Percentiles rank a stretch among this genome's conserved stretches.
Conservation (phyloP, 495 filamentous ascomycete genomes). For the Penicillium fimorum region DNA sequence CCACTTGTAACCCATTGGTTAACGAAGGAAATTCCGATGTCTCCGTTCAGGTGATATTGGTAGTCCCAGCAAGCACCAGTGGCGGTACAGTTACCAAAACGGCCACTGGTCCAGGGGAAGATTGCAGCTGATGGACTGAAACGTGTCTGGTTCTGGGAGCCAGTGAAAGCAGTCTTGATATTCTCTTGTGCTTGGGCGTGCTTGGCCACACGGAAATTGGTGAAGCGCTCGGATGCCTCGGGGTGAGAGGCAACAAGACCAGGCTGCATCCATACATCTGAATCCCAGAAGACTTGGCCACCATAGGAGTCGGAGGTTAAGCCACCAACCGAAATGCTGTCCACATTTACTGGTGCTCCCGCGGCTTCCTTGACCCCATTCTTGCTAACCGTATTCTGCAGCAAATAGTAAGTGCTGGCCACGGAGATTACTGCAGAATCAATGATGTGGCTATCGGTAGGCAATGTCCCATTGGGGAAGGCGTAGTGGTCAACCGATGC, state of each 20-base stretch:
- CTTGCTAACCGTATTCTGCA: slow-evolving; percentile 63
- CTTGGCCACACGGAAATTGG: slow-evolving; percentile 55
- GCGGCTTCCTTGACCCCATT: slow-evolving; percentile 45
- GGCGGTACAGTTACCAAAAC: slow-evolving; percentile 64
- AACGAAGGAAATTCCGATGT: slow-evolving; percentile 63
- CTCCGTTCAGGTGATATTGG: slow-evolving; percentile 63
- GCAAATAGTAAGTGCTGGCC: slow-evolving; percentile 64
- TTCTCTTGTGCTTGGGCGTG: slow-evolving; percentile 55
- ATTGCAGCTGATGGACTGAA: slow-evolving; percentile 54
- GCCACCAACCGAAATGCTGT: slow-evolving; percentile 62
- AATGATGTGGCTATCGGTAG: slow-evolving; percentile 55
- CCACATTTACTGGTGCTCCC: slow-evolving; percentile 46
- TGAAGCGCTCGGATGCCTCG: slow-evolving; percentile 54
- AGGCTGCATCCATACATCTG: slow-evolving; percentile 67
- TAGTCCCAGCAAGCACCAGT: slow-evolving; percentile 66
- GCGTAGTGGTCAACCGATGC: slow-evolving; percentile 63
- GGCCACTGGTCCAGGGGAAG: slow-evolving; percentile 63
- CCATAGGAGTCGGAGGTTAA: slow-evolving; percentile 62
- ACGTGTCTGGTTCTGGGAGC: slow-evolving; percentile 53
- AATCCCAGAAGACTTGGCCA: slow-evolving; percentile 65
- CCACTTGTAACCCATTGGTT: slow-evolving; percentile 63
- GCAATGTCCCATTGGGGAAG: slow-evolving; percentile 60
- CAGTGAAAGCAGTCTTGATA: slow-evolving; percentile 41
- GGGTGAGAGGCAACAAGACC: slow-evolving; percentile 59
- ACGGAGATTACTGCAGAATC: slow-evolving; percentile 64